Base-by-base conservation (phyloP, 129 eudicot genomes). In the Scalesia atractyloides region DNA sequence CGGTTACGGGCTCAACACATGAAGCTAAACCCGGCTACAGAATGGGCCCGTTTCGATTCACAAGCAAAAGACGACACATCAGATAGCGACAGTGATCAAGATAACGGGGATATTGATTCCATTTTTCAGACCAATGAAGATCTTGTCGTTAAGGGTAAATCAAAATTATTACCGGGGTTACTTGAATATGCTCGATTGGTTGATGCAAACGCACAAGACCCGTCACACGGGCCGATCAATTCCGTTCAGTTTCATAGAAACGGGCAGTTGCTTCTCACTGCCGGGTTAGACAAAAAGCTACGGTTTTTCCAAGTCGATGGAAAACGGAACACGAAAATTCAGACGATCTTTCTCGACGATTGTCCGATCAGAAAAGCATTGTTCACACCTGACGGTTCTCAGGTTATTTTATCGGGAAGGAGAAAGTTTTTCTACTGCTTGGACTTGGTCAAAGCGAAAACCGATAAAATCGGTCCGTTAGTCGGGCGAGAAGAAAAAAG, bases 291-390 rank as follows among this genome's bases (percentile, higher is more conserved):
- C 78, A 86, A 74, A 74, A 88, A 79, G 73, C 53, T 94, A 46
- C 84, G 95, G 44, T 88, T 94, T 81, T 94, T 90, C 9, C 99
- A 94, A 69, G 84, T 94, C 41, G 99, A 94, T 80, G 99, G 99
- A 9, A 94, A 86, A 84, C 56, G 89, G 33, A 94, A 94, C 79
- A 82, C 84, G 4, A 84, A 84, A 80, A 84, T 94, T 13, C 97
- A 94, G 68, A 79, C 86, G 61, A 84, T 94, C 7, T 94, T 86
- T 66, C 69, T 94, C 1, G 93, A 90, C 1, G 99, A 88, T 73
- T 94, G 93, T 70, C 96, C 99, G 2, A 86, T 94, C 50, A 70
- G 80, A 46, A 94, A 94, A 51, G 97, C 96, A 1, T 71, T 88
- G 43, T 94, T 94, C 77, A 78, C 90, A 22, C 91, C 97, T 0